These are phyloP conservation scores for Vitis hybrid DNA, from an alignment of 177 flowering plant species.

Conservation along the genomic window DNA sequence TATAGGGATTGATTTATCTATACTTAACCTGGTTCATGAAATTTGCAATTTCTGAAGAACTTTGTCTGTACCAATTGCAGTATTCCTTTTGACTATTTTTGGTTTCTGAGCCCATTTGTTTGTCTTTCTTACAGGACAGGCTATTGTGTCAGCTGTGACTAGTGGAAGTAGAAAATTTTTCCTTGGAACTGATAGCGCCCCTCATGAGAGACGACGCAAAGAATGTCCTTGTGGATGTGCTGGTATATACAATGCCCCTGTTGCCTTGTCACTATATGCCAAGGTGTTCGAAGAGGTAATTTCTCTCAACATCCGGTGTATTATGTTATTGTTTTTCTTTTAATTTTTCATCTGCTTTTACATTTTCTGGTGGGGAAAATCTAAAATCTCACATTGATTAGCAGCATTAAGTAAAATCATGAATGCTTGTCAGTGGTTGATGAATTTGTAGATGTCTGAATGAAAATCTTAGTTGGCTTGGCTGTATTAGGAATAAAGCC, in stretches of 20 bases:
- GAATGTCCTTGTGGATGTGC: slow-evolving; percentile 96
- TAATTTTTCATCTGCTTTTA: neutral
- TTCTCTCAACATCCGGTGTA: neutral
- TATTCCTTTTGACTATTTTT: neutral
- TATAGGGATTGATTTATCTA: too few relatives aligned
- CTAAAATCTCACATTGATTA: too few relatives aligned
- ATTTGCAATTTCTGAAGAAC: too few relatives aligned
- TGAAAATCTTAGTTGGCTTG: too few relatives aligned
- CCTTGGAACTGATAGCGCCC: slow-evolving; percentile 99
- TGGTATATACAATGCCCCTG: slow-evolving; percentile 88
- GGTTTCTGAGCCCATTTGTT: slow-evolving; percentile 6
- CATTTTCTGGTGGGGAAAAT: too few relatives aligned
- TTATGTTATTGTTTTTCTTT: neutral
- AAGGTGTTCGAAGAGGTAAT: slow-evolving; percentile 94
- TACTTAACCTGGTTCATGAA: too few relatives aligned
- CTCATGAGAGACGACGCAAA: slow-evolving; percentile 78
- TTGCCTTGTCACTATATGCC: slow-evolving; percentile 82
- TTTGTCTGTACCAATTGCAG: neutral
- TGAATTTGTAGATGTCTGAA: too few relatives aligned
- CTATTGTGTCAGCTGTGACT: slow-evolving; percentile 89
- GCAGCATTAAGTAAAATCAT: too few relatives aligned
- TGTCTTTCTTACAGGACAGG: slow-evolving; percentile 60
- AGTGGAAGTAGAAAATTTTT: slow-evolving; percentile 84
- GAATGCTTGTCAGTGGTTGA: too few relatives aligned
- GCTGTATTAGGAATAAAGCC: too few relatives aligned